These are phyloP conservation scores for Phytophthora cajani DNA, from an alignment of 352 stramenopile species.

Conservation along the genomic window DNA sequence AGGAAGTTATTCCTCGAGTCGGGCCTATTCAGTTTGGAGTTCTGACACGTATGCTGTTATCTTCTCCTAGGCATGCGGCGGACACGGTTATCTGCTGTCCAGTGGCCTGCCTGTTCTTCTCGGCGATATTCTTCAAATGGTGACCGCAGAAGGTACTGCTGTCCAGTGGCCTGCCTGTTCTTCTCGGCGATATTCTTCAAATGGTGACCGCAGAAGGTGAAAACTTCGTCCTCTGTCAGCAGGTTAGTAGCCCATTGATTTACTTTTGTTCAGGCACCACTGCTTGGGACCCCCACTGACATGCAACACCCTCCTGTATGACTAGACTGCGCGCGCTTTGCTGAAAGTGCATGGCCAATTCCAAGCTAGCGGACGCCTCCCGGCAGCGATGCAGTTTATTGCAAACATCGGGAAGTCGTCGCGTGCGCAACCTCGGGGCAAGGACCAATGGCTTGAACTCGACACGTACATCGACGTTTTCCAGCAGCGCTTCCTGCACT, in stretches of 20 bases:
- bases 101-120: constrained; percentile 79
- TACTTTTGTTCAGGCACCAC: background rate
- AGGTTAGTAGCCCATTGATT: constrained; percentile 46
- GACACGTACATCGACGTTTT: constrained; percentile 49
- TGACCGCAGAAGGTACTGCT: constrained; percentile 95
- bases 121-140: constrained; percentile 93
- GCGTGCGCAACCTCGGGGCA: constrained; percentile 23
- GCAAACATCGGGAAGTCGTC: constrained; percentile 51
- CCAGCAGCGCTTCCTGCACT: constrained; percentile 66
- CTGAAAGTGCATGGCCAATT: constrained; percentile 55
- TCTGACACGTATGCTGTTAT: constrained; percentile 1
- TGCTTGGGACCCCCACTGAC: background rate
- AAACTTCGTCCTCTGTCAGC: constrained; percentile 96
- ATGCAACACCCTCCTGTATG: background rate
- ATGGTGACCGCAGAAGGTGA: constrained; percentile 97
- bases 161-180: constrained; percentile 66
- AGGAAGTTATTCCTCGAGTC: background rate
- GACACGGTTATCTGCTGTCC: constrained; percentile 93
- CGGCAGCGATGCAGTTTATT: constrained; percentile 53
- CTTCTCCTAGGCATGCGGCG: constrained; percentile 84
- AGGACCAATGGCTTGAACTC: constrained; percentile 46
- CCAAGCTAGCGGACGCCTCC: constrained; percentile 35
- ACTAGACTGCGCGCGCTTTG: constrained; percentile 50
- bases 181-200: constrained; percentile 94
- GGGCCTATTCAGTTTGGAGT: background rate